Evolutionary conservation across 2,329 filamentous ascomycete species (phyloP).

Genomic region (Aspergillus intermedius): DNA sequence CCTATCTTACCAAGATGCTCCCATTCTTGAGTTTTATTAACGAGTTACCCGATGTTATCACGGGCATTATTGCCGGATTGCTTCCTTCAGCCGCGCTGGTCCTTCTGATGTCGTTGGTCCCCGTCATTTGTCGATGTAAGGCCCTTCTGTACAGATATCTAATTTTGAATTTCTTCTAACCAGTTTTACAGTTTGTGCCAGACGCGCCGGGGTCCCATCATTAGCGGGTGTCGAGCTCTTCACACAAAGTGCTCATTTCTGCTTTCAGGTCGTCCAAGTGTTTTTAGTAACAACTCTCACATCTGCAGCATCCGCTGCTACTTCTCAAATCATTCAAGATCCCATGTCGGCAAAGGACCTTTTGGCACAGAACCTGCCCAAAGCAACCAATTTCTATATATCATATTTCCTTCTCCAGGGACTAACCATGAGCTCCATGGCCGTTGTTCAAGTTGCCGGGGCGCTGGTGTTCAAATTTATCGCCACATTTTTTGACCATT

Average conservation of each 20-base stretch:
- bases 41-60: slow-evolving; percentile 60
- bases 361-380: slow-evolving; percentile 69
- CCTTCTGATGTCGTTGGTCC: slow-evolving; percentile 79
- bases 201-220: slow-evolving; percentile 72
- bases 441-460: slow-evolving; percentile 66
- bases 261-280: slow-evolving; percentile 67
- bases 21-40: slow-evolving; percentile 69
- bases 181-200: slow-evolving; percentile 58
- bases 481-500: slow-evolving; percentile 61
- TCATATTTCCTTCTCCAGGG: slow-evolving; percentile 93
- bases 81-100: slow-evolving; percentile 73
- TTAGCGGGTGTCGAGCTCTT: slow-evolving; percentile 75
- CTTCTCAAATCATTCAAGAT: slow-evolving; percentile 57
- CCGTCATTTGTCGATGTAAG: slow-evolving; percentile 69
- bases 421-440: slow-evolving; percentile 64
- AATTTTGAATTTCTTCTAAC: background rate
- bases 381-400: slow-evolving; percentile 89
- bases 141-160: slow-evolving; percentile 7
- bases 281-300: slow-evolving; percentile 81
- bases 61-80: slow-evolving; percentile 77
- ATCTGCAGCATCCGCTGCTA: slow-evolving; percentile 69
- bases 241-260: slow-evolving; percentile 83
- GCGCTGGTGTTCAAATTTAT: slow-evolving; percentile 66
- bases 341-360: slow-evolving; percentile 59
- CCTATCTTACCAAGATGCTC: slow-evolving; percentile 49